Percentiles rank a stretch among this genome's conserved stretches.
Evolutionary conservation across 768 basidiomycete genomes (phyloP).

Genomic region (Tylopilus vinaceipallidus): DNA sequence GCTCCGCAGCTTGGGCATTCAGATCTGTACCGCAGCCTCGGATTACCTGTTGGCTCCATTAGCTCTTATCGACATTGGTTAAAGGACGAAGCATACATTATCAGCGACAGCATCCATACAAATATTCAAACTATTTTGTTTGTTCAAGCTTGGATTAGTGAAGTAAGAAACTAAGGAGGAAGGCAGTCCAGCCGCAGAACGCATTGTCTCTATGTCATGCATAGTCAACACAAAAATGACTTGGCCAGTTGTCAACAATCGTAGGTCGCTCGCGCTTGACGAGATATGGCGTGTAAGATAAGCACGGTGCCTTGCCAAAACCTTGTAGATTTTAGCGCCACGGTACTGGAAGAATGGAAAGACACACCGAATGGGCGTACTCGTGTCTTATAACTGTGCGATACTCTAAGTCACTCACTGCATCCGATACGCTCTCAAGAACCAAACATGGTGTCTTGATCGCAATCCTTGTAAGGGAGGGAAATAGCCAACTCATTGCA

Average conservation of each 20-base stretch:
- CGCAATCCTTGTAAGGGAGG: constrained; percentile 78
- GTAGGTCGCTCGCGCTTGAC: constrained; percentile 63
- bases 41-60: constrained; percentile 59
- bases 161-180: constrained; percentile 87
- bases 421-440: constrained; percentile 78
- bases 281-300: constrained; percentile 65
- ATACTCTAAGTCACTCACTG: constrained; percentile 87
- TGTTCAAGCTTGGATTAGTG: constrained; percentile 81
- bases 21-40: constrained; percentile 70
- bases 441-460: constrained; percentile 84
- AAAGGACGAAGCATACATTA: constrained; percentile 48
- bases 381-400: constrained; percentile 88
- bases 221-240: constrained; percentile 81
- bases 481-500: constrained; percentile 76
- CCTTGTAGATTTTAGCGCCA: constrained; percentile 41
- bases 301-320: constrained; percentile 64
- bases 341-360: background rate
- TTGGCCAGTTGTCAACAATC: constrained; percentile 76
- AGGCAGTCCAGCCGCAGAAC: constrained; percentile 74
- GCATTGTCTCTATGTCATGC: constrained; percentile 86
- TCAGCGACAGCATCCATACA: constrained; percentile 89
- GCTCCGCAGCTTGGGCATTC: constrained; percentile 71
- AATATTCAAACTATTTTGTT: constrained; percentile 56
- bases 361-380: constrained; percentile 68
- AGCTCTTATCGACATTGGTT: background rate